phyloP scores from a whole-genome alignment of 495 filamentous ascomycete genomes.

The Aspergillus ellipticus region DNA sequence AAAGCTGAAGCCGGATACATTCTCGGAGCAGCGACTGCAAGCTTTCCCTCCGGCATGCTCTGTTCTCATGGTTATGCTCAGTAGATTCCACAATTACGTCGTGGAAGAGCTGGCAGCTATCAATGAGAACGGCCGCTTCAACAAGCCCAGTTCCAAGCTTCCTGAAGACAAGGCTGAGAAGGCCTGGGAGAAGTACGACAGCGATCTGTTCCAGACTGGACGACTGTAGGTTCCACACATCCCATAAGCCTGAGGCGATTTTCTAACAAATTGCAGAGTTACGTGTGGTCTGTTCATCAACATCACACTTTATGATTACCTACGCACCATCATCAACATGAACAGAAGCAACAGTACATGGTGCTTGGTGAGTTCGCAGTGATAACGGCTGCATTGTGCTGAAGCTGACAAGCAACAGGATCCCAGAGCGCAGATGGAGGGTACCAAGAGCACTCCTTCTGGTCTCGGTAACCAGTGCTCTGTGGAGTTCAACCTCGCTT shows the following conservation, averaged over 20 bases:
- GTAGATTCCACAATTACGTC: conserved; percentile 76
- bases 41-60: conserved; percentile 55
- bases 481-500: conserved; percentile 69
- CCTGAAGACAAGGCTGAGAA: conserved; percentile 47
- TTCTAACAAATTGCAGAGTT: conserved; percentile 36
- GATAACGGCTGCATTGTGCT: neutral
- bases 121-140: conserved; percentile 71
- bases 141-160: conserved; percentile 49
- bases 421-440: conserved; percentile 43
- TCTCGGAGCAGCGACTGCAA: conserved; percentile 53
- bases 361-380: conserved; percentile 56
- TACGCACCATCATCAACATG: conserved; percentile 79
- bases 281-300: conserved; percentile 84
- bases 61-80: conserved; percentile 56
- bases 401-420: conserved; percentile 23
- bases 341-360: conserved; percentile 74
- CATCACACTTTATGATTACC: conserved; percentile 77
- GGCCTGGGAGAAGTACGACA: conserved; percentile 71
- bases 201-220: conserved; percentile 81
- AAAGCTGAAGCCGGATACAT: conserved; percentile 55
- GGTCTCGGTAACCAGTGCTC: conserved; percentile 70
- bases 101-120: conserved; percentile 64
- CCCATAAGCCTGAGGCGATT: neutral
- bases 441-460: conserved; percentile 54
- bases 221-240: conserved; percentile 44